These are phyloP conservation scores for Sambucus nigra DNA, from an alignment of 129 eudicot species.

Conservation along the genomic window DNA sequence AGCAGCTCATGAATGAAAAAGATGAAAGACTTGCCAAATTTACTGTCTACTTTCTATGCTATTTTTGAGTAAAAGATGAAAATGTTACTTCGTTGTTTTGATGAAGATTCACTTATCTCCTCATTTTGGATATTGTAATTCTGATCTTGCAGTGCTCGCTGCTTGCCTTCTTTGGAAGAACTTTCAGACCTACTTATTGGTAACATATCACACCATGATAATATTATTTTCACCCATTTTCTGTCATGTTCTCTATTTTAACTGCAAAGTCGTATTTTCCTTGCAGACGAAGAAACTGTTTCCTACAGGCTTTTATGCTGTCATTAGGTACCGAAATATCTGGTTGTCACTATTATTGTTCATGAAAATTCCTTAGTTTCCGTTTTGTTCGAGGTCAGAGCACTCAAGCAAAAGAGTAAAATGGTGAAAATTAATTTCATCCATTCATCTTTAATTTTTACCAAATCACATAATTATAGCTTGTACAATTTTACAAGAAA, in stretches of 20 bases:
- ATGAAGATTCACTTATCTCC: not conserved
- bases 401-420: too few relatives aligned
- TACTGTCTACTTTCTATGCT: too few relatives aligned
- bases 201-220: conserved; percentile 13
- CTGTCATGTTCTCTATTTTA: conserved; percentile 2
- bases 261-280: conserved; percentile 7
- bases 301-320: conserved; percentile 47
- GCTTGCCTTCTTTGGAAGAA: conserved; percentile 67
- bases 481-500: too few relatives aligned
- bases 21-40: not conserved
- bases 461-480: too few relatives aligned
- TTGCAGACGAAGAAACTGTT: conserved; percentile 65
- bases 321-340: conserved; percentile 45
- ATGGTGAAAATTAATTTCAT: too few relatives aligned
- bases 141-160: conserved; percentile 44
- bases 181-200: conserved; percentile 61
- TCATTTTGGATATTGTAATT: conserved; percentile 12
- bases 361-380: not conserved
- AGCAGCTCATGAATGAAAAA: too few relatives aligned
- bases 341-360: not conserved
- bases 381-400: too few relatives aligned
- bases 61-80: too few relatives aligned
- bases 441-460: too few relatives aligned
- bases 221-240: not conserved
- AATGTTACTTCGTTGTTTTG: not conserved